Conservation (phyloP, 1,284 basidiomycete genomes). For the Ganoderma meredithae region DNA sequence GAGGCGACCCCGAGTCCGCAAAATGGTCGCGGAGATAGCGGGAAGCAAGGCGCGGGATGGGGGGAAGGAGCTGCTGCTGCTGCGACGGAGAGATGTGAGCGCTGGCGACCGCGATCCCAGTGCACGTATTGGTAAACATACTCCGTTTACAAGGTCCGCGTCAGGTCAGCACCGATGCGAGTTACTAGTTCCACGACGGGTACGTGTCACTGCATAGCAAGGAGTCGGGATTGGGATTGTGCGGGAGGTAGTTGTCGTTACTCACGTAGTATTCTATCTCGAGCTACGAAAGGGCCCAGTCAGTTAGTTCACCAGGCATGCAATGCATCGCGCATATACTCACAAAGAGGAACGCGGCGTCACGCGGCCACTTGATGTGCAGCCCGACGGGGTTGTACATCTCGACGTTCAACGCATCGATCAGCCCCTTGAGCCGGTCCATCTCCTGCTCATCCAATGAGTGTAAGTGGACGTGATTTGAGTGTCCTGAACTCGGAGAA, state of each 20-base stretch:
- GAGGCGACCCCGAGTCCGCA: not conserved
- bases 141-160: constrained; percentile 1
- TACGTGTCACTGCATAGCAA: constrained; percentile 1
- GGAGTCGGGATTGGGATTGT: too few species aligned
- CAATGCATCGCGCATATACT: constrained; percentile 44
- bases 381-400: constrained; percentile 84
- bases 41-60: constrained; percentile 1
- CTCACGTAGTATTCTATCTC: constrained; percentile 82
- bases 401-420: constrained; percentile 71
- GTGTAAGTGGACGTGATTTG: not conserved
- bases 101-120: not conserved
- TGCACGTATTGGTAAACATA: not conserved
- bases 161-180: not conserved
- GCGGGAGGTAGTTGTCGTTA: constrained; percentile 2
- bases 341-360: constrained; percentile 86
- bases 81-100: not conserved
- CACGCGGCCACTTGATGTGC: constrained; percentile 81
- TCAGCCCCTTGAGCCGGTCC: constrained; percentile 63
- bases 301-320: constrained; percentile 1
- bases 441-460: constrained; percentile 67
- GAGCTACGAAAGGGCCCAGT: constrained; percentile 51
- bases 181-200: not conserved
- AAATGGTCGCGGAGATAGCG: constrained; percentile 11
- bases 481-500: not conserved
- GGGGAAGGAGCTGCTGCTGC: not conserved